phyloP scores from a whole-genome alignment of 495 filamentous ascomycete species.

The Opeltia flavorubescens region DNA sequence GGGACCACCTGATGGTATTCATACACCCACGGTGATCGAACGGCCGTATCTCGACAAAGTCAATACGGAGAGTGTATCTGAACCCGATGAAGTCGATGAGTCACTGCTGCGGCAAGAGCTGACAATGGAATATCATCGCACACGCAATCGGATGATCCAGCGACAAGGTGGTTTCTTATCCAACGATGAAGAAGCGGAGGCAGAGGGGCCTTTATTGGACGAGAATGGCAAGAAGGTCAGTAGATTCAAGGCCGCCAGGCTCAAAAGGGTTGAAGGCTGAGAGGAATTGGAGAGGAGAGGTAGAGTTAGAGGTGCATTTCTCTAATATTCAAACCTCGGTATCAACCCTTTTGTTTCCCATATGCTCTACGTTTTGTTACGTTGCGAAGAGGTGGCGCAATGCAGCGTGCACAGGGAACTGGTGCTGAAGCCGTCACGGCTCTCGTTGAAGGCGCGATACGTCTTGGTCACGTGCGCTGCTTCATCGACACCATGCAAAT shows the following conservation, averaged over 20 bases:
- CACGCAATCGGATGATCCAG: conserved; percentile 67
- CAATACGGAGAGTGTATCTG: conserved; percentile 24
- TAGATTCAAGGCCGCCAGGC: conserved; percentile 74
- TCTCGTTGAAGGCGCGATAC: neutral
- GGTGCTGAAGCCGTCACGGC: neutral
- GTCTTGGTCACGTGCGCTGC: neutral
- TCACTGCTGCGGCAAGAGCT: conserved; percentile 60
- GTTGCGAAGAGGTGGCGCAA: neutral
- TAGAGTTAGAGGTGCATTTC: neutral
- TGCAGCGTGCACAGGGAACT: neutral
- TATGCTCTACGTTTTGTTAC: neutral
- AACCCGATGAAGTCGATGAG: conserved; percentile 63
- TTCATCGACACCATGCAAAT: neutral
- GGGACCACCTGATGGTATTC: conserved; percentile 40
- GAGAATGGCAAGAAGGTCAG: conserved; percentile 66
- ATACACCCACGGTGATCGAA: conserved; percentile 50
- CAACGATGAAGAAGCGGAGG: conserved; percentile 33
- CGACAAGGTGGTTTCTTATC: conserved; percentile 61
- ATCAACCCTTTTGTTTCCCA: conserved; percentile 51
- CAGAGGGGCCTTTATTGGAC: conserved; percentile 41
- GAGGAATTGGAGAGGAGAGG: neutral
- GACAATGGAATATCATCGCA: conserved; percentile 61
- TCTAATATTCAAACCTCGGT: conserved; percentile 13
- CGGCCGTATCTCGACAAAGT: conserved; percentile 24
- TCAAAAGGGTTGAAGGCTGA: conserved; percentile 19